A percentile compares a stretch with the other conserved stretches of the same genome.
phyloP scores from a whole-genome alignment of 202 grass and related monocot species.

The Elaeis oleifera region DNA sequence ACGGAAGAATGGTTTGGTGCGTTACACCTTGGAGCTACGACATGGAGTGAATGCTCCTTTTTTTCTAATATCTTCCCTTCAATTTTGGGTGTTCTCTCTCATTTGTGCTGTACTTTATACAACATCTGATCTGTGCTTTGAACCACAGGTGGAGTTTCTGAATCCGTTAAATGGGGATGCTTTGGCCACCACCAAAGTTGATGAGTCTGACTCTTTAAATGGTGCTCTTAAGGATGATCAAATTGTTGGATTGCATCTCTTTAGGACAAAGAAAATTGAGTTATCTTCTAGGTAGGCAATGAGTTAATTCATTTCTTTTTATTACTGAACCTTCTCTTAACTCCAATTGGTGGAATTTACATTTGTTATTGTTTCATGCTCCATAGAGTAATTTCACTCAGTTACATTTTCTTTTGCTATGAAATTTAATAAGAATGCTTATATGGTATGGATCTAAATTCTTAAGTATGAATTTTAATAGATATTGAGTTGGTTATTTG shows the following conservation, averaged over 20 bases:
- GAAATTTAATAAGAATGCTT: too few relatives aligned
- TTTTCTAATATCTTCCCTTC: background rate
- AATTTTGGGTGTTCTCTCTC: background rate
- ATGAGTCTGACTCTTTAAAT: slow-evolving; percentile 8
- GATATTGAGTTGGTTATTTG: too few relatives aligned
- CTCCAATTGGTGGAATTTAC: too few relatives aligned
- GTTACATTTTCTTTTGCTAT: too few relatives aligned
- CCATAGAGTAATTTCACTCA: too few relatives aligned
- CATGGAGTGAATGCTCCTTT: background rate
- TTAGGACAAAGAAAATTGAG: slow-evolving; percentile 46
- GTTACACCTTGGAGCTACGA: slow-evolving; percentile 1
- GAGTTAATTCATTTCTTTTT: too few relatives aligned
- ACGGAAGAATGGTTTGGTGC: slow-evolving; percentile 76
- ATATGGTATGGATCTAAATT: too few relatives aligned
- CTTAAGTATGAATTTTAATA: too few relatives aligned
- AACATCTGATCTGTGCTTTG: slow-evolving; percentile 18
- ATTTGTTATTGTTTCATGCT: too few relatives aligned
- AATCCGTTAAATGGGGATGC: slow-evolving; percentile 65
- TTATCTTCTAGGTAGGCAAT: slow-evolving; percentile 36
- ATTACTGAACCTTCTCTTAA: too few relatives aligned
- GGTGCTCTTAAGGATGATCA: slow-evolving; percentile 31
- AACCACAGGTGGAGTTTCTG: slow-evolving; percentile 64
- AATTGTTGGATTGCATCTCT: slow-evolving; percentile 58
- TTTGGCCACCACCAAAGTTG: slow-evolving; percentile 42
- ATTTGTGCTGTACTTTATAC: slow-evolving; percentile 1